phyloP scores from a whole-genome alignment of 352 stramenopile genomes.

The Aphanomyces stellatus region DNA sequence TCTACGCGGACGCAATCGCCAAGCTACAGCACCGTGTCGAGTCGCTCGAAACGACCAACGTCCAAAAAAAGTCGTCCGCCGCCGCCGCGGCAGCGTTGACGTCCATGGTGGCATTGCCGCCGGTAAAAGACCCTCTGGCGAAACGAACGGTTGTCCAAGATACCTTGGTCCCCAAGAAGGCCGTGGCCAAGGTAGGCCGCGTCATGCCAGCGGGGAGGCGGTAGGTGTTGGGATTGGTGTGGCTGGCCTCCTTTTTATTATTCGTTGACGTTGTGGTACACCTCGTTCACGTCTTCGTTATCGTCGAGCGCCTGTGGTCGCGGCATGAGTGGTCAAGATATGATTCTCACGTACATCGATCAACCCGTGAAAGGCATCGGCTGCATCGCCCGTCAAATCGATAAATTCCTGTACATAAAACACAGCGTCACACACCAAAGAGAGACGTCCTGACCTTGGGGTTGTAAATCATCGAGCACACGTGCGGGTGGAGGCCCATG shows the following conservation, averaged over 20 bases:
- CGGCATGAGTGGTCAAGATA: neutral
- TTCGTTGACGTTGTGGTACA: slow-evolving; percentile 79
- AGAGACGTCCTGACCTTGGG: slow-evolving; percentile 25
- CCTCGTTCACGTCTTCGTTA: slow-evolving; percentile 71
- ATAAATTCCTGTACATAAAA: slow-evolving; percentile 61
- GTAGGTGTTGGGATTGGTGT: neutral
- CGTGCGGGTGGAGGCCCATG: slow-evolving; percentile 48
- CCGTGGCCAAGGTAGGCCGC: slow-evolving; percentile 47
- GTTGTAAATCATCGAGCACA: slow-evolving; percentile 73
- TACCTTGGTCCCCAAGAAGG: slow-evolving; percentile 13
- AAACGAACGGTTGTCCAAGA: neutral
- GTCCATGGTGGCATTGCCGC: too few relatives aligned
- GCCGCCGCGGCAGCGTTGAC: neutral
- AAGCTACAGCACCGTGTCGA: slow-evolving; percentile 62
- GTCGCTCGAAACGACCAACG: slow-evolving; percentile 37
- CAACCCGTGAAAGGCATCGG: slow-evolving; percentile 65
- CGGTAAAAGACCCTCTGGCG: neutral
- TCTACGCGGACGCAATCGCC: slow-evolving; percentile 59
- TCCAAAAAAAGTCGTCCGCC: slow-evolving; percentile 7
- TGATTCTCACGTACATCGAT: slow-evolving; percentile 27
- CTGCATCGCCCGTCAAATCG: slow-evolving; percentile 38
- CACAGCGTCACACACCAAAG: too few relatives aligned
- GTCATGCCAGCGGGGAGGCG: slow-evolving; percentile 31
- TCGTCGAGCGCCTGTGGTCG: slow-evolving; percentile 39
- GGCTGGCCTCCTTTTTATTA: slow-evolving; percentile 21